Conservation (phyloP, 352 stramenopile genomes). For the Globisporangium lucens region DNA sequence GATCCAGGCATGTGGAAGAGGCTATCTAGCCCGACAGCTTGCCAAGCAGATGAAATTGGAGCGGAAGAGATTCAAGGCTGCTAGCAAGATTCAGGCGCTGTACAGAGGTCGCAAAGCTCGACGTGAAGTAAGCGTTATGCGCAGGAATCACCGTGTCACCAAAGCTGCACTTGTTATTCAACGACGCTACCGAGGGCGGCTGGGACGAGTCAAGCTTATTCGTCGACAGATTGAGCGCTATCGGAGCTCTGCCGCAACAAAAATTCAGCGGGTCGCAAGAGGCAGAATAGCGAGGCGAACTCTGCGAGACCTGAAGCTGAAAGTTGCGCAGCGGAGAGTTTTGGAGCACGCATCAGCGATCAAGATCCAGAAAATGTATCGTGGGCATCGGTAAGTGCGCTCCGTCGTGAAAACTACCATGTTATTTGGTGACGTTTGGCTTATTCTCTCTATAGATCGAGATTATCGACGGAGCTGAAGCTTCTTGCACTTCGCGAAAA, state of each 20-base stretch:
- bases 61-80: constrained; percentile 30
- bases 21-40: constrained; percentile 33
- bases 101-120: constrained; percentile 53
- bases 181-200: constrained; percentile 60
- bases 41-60: constrained; percentile 22
- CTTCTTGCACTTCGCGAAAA: constrained; percentile 56
- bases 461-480: constrained; percentile 68
- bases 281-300: constrained; percentile 35
- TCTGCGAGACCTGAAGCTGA: constrained; percentile 28
- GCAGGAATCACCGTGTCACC: constrained; percentile 26
- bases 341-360: constrained; percentile 42
- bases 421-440: not conserved
- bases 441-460: constrained; percentile 25
- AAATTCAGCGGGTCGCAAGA: constrained; percentile 55
- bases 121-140: constrained; percentile 24
- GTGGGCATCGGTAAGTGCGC: constrained; percentile 46
- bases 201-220: constrained; percentile 64
- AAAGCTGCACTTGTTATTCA: constrained; percentile 61
- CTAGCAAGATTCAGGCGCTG: constrained; percentile 55
- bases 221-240: constrained; percentile 54
- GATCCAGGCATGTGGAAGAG: constrained; percentile 53
- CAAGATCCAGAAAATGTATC: constrained; percentile 71
- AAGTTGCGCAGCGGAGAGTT: constrained; percentile 24
- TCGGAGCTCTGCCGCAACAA: constrained; percentile 33
- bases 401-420: not conserved